Conservation (phyloP, 2,329 filamentous ascomycete species). For the Talaromyces atroroseus region DNA sequence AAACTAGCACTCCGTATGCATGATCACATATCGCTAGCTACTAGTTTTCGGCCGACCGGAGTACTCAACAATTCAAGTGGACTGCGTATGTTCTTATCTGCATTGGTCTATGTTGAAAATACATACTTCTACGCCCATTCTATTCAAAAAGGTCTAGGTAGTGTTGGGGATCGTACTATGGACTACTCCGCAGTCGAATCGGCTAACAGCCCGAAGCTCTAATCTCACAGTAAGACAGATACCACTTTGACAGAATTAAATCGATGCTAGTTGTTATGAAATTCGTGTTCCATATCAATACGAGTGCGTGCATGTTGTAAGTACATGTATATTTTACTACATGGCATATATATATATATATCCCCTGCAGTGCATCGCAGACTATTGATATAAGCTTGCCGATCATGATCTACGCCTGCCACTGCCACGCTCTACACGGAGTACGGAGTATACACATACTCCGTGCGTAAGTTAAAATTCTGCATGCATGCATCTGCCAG, state of each 20-base stretch:
- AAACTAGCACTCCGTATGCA: too few species aligned
- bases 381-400: not conserved
- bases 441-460: not conserved
- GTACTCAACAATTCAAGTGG: too few species aligned
- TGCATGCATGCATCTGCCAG: not conserved
- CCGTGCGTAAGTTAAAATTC: not conserved
- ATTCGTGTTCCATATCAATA: not conserved
- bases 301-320: too few species aligned
- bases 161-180: not conserved
- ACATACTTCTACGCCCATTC: too few species aligned
- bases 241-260: not conserved
- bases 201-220: not conserved
- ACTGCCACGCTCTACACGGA: not conserved
- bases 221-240: not conserved
- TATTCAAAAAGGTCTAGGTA: too few species aligned
- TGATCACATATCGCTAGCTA: too few species aligned
- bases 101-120: too few species aligned
- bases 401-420: not conserved
- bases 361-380: not conserved
- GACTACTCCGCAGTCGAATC: not conserved
- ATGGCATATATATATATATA: too few species aligned
- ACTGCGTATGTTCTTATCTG: too few species aligned
- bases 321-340: too few species aligned
- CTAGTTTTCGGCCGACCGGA: too few species aligned
- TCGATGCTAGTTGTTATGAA: not conserved